Conservation (phyloP, 2,329 filamentous ascomycete species). For the Periconia sp. region DNA sequence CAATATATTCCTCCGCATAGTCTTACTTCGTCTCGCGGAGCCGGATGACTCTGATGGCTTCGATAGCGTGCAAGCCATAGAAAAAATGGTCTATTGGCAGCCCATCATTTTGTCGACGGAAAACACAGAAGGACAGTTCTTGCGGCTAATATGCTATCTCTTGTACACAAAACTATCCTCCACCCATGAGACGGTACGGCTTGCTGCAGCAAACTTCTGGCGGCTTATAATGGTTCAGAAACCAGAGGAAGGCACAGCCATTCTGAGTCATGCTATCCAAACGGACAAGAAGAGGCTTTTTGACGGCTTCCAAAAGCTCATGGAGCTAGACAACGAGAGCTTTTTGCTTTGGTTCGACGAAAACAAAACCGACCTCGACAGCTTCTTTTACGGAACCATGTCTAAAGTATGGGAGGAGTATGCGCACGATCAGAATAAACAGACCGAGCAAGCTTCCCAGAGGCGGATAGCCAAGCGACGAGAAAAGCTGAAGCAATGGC, state of each 20-base stretch:
- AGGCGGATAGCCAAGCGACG: conserved; percentile 72
- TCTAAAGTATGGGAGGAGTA: conserved; percentile 87
- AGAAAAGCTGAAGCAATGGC: conserved; percentile 82
- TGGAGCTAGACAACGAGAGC: conserved; percentile 83
- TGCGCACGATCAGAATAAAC: conserved; percentile 77
- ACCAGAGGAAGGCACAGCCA: conserved; percentile 73
- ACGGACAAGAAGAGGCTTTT: conserved; percentile 72
- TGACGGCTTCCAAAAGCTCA: conserved; percentile 78
- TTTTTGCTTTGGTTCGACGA: conserved; percentile 89
- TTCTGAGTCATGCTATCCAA: conserved; percentile 72
- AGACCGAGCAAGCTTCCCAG: conserved; percentile 74
- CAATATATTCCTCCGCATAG: conserved; percentile 73
- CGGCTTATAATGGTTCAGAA: conserved; percentile 94
- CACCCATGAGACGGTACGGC: conserved; percentile 64
- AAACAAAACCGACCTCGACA: conserved; percentile 75
- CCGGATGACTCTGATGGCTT: conserved; percentile 67
- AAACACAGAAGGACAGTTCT: conserved; percentile 75
- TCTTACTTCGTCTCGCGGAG: conserved; percentile 81
- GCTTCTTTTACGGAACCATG: conserved; percentile 78
- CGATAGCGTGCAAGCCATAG: conserved; percentile 72
- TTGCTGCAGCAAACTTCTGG: conserved; percentile 81
- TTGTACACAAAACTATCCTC: conserved; percentile 88
- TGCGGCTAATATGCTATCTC: conserved; percentile 87
- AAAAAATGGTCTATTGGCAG: conserved; percentile 94
- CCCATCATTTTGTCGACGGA: conserved; percentile 81